A percentile compares a stretch with the other conserved stretches of the same genome.
Conservation (phyloP, 495 filamentous ascomycete species). For the Penicillium malachiteum region DNA sequence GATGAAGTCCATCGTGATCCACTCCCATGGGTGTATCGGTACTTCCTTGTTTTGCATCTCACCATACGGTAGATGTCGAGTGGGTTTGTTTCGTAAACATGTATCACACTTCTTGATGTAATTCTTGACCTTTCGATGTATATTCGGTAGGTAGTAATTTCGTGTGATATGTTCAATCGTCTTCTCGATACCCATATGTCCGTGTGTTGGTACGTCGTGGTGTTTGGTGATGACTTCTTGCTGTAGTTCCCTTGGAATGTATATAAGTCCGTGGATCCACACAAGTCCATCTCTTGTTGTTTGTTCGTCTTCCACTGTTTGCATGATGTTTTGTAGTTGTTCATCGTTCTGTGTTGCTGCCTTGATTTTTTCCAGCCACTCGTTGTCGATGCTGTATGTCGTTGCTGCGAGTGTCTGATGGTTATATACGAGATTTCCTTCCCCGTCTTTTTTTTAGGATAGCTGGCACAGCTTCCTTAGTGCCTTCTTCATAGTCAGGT, state of each 20-base stretch:
- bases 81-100: slow-evolving; percentile 3
- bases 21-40: slow-evolving; percentile 10
- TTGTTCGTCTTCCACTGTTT: neutral
- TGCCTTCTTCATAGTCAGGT: slow-evolving; percentile 13
- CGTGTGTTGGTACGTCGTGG: neutral
- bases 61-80: slow-evolving; percentile 1
- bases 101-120: slow-evolving; percentile 14
- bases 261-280: slow-evolving; percentile 10
- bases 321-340: neutral
- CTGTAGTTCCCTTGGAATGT: slow-evolving; percentile 1
- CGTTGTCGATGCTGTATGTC: slow-evolving; percentile 1
- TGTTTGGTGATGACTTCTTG: slow-evolving; percentile 8
- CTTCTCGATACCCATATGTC: slow-evolving; percentile 6
- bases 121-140: neutral
- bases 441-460: slow-evolving; percentile 10
- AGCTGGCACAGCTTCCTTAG: slow-evolving; percentile 8
- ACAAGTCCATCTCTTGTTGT: slow-evolving; percentile 5
- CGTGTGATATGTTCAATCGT: slow-evolving; percentile 10
- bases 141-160: slow-evolving; percentile 7
- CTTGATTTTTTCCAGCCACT: neutral
- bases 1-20: slow-evolving; percentile 25
- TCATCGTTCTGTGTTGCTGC: neutral
- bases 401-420: slow-evolving; percentile 2
- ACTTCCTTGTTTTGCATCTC: slow-evolving; percentile 12
- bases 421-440: slow-evolving; percentile 9